Base-by-base conservation (phyloP, 2,329 filamentous ascomycete species). In the Fusarium brachygibbosum region DNA sequence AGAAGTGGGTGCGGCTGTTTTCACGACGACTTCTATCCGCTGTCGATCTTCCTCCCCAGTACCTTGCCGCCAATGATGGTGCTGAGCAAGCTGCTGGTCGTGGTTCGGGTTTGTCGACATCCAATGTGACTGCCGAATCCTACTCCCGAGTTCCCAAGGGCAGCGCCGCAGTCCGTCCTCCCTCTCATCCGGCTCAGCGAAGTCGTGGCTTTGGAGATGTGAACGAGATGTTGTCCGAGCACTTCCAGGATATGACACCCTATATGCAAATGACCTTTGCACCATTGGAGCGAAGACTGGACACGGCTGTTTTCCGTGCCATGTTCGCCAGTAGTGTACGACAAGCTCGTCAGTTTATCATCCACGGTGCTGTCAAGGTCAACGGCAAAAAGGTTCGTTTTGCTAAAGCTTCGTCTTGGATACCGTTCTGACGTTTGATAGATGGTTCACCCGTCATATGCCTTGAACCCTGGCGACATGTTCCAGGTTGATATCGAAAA, bases 241-340 rank as follows among this genome's bases (percentile, higher is more conserved):
- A 78, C n/a, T 76, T 79, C 41, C 49, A 73, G 38, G 66, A 81
- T 37, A 85, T 85, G 76, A 97, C 92, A 32, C 96, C 96, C 10
- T 98, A 97, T 78, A 97, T 97, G 91, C 90, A 95, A 77, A 98
- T 98, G 95, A 91, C 92, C 4, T 99, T 93, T 82, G 93, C 93
- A 61, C 96, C 96, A 8, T 84, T 97, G 76, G 96, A 99, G 82
- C 87, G 96, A 78, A 88, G 96, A 75, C 82, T 99, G 65, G 96
- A 99, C 77, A 94, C 94, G n/a, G 94, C 96, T 73, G 90, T 99
- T 66, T 98, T 97, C 84, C 87, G 96, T 51, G 91, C 96, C 37
- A 81, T 99, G 79, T 99, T 99, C 80, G 94, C 96, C 41, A 97
- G 93, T 80, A 98, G 94, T 80, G 88, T 93, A 35, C 87, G 94